These are phyloP conservation scores for Pneumocystis jirovecii DNA, from an alignment of 1,139 yeast genomes.

Conservation along the genomic window DNA sequence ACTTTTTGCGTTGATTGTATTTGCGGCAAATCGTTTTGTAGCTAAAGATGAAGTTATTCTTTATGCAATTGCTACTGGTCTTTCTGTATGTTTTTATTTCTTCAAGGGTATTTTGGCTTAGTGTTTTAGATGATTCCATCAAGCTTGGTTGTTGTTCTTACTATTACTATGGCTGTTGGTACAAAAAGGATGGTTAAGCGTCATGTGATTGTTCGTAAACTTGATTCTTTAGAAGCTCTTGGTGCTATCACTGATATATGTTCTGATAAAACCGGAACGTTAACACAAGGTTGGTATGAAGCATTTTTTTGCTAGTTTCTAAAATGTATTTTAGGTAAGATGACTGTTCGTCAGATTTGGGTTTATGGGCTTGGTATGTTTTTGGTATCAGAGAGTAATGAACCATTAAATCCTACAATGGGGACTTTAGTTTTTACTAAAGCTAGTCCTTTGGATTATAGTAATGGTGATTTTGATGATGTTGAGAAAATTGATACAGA, in stretches of 20 bases:
- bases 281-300: conserved; percentile 46
- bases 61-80: conserved; percentile 54
- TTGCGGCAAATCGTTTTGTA: conserved; percentile 58
- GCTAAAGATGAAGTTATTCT: conserved; percentile 62
- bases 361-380: conserved; percentile 62
- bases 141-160: conserved; percentile 61
- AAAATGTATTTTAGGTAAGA: conserved; percentile 22
- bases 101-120: not conserved
- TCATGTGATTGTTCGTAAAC: conserved; percentile 60
- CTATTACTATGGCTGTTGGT: conserved; percentile 78
- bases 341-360: conserved; percentile 30
- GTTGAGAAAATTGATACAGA: not conserved
- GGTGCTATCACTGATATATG: conserved; percentile 96
- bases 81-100: conserved; percentile 26
- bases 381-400: conserved; percentile 38
- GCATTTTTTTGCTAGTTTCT: not conserved
- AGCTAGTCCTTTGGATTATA: conserved; percentile 29
- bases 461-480: conserved; percentile 17
- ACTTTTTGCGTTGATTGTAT: conserved; percentile 58
- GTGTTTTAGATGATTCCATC: conserved; percentile 51
- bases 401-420: conserved; percentile 57
- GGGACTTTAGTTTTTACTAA: conserved; percentile 28
- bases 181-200: conserved; percentile 62
- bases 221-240: conserved; percentile 94
- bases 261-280: conserved; percentile 93